Base-by-base conservation (phyloP, 2,329 filamentous ascomycete genomes). In the Setomelanomma holmii region DNA sequence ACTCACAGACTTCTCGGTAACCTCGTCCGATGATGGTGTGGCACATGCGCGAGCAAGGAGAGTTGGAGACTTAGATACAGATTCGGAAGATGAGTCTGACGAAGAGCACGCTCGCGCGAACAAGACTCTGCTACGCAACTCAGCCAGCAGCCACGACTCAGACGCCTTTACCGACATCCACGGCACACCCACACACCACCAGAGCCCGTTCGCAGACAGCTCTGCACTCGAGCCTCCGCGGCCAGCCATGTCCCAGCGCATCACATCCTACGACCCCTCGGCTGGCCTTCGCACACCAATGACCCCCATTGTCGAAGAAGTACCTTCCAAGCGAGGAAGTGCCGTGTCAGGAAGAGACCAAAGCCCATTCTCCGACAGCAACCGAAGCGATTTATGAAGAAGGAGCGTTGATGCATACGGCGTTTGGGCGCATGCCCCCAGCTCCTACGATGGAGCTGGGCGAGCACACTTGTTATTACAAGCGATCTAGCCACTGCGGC, bases 241-340 rank as follows among this genome's bases (percentile, higher is more conserved):
- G 10, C 68, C 66, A 11, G 57, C 54, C 22, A 60, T 68, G 42
- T 62, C 63, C 10, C 63, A 69, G 24, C 64, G 71, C 41, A 66
- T 71, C 56, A 67, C 64, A 11, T 73, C 69, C 2, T 66, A 67
- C 52, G 64, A 67, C 21, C 58, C 59, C 3, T 66, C 64, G 8
- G 66, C 62, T 22, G 63, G 60, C 17, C 54, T 72, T 2, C 67
- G 66, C 17, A 59, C 65, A 19, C 69, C 71, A 7, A 73, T 80
- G 53, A 76, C 74, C 17, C 77, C 78, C 16, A 78, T 80, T n/a
- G 75, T 76, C 6, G 79, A 81, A 52, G 78, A 80, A 56, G 72
- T 73, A 20, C 74, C 73, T 1, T 69, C 76, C 23, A 76, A 75
- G 41, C 58, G 65, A 16, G 76, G 69, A 44, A 61, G 60, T 38